A percentile compares a stretch with the other conserved stretches of the same genome.
phyloP scores from a whole-genome alignment of 208 protist species.

The Balamuthia mandrillaris region DNA sequence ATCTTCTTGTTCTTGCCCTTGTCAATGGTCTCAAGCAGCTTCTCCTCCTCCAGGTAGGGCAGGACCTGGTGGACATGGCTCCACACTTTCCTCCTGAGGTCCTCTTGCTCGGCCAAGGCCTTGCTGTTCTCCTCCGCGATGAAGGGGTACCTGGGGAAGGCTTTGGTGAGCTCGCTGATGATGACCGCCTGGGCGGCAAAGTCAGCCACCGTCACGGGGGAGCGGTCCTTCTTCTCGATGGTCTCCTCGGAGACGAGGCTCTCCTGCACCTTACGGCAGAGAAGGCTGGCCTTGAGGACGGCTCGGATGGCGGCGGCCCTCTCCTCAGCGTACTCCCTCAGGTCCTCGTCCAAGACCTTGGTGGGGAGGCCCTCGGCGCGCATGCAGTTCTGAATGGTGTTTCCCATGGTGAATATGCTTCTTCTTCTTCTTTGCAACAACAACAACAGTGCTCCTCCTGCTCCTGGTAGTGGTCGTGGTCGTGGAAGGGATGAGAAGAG shows the following conservation, averaged over 20 bases:
- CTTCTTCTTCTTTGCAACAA: too few relatives aligned
- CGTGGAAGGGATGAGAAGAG: too few relatives aligned
- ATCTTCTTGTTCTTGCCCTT: background rate
- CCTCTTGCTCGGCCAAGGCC: slow-evolving; percentile 24
- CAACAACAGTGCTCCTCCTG: too few relatives aligned
- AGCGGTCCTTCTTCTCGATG: slow-evolving; percentile 53
- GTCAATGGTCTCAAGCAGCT: slow-evolving; percentile 9
- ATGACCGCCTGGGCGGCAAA: slow-evolving; percentile 54
- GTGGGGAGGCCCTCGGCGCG: too few relatives aligned
- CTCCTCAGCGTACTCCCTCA: slow-evolving; percentile 19
- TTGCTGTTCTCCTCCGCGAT: slow-evolving; percentile 59
- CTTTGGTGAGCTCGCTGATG: background rate
- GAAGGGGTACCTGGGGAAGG: slow-evolving; percentile 33
- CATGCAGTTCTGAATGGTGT: too few relatives aligned
- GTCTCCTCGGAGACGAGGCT: slow-evolving; percentile 46
- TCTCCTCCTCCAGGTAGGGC: background rate
- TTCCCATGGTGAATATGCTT: too few relatives aligned
- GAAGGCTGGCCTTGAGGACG: slow-evolving; percentile 38
- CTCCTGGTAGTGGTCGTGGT: too few relatives aligned
- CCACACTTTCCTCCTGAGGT: background rate
- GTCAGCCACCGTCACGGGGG: slow-evolving; percentile 61
- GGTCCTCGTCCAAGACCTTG: too few relatives aligned
- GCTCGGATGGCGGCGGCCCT: slow-evolving; percentile 40
- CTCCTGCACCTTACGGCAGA: slow-evolving; percentile 35
- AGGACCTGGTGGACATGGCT: background rate